Base-by-base conservation (phyloP, 805 yeast species). In the Helenozyma rhizophorensis region DNA sequence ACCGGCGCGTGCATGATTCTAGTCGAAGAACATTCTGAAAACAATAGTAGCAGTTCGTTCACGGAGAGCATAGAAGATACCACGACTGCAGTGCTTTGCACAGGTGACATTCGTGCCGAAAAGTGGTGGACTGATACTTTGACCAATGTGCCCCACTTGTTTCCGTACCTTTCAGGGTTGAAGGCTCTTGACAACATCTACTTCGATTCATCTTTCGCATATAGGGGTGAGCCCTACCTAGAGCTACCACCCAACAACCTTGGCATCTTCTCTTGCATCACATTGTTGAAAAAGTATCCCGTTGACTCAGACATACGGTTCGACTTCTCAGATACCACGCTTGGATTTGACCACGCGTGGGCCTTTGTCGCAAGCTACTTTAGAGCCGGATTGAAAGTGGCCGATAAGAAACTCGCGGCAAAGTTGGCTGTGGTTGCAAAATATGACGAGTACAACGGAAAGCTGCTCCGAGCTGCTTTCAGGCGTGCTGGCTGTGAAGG, bases 31-130 rank as follows among this genome's bases (percentile, higher is more conserved):
- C n/a, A n/a, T n/a, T n/a, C n/a, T n/a, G n/a, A n/a, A n/a, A n/a
- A n/a, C n/a, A n/a, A n/a, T n/a, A n/a, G n/a, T n/a, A n/a, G n/a
- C n/a, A n/a, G n/a, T n/a, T n/a, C n/a, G n/a, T n/a, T n/a, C n/a
- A 8, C 8, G 19, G 19, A 17, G 8, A 8, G 19, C 8, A 5
- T 8, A 17, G 19, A 17, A 8, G n/a, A n/a, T n/a, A n/a, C n/a
- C n/a, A 17, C 19, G 19, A 8, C 5, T 5, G 49, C 74, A 0
- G 68, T 76, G 1, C 55, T 78, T 7, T 57, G 65, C 19, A 76
- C 83, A 0, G 83, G 83, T 2, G 83, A 78, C 45, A 34, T 74
- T 3, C 54, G 81, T 17, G 79, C 79, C 6, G 83, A 78, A 47
- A 28, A 40, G 1, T 72, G 77, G 74, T 74, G 76, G 70, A 50